These are phyloP conservation scores for Chaetomium olivaceum DNA, from an alignment of 2,329 filamentous ascomycete species.

Conservation along the genomic window DNA sequence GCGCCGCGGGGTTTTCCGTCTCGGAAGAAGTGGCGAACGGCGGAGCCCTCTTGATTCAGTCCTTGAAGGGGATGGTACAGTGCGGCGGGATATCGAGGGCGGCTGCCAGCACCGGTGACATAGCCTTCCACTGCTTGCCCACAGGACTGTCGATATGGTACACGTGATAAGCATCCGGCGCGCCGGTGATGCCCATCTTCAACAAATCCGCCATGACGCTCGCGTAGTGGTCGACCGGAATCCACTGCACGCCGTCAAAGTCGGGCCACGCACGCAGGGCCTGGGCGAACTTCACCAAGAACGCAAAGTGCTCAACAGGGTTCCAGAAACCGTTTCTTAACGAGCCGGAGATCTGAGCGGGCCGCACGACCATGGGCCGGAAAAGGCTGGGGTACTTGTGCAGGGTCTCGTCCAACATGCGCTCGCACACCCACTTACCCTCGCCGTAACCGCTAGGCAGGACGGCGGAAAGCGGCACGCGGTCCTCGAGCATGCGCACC, in stretches of 20 bases:
- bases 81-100: background rate
- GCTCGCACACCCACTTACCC: constrained; percentile 53
- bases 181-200: constrained; percentile 31
- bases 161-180: constrained; percentile 25
- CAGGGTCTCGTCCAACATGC: constrained; percentile 51
- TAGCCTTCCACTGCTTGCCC: constrained; percentile 34
- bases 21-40: background rate
- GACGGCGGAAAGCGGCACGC: constrained; percentile 42
- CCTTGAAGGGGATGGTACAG: background rate
- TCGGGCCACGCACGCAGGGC: constrained; percentile 45
- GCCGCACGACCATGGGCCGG: constrained; percentile 45
- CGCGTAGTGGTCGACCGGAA: constrained; percentile 43
- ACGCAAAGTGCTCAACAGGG: constrained; percentile 51
- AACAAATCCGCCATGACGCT: constrained; percentile 32
- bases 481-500: constrained; percentile 45
- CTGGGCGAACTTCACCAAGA: constrained; percentile 53
- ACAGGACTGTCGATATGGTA: constrained; percentile 38
- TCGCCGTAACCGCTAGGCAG: constrained; percentile 53
- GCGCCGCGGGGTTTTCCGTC: constrained; percentile 4
- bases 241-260: constrained; percentile 46
- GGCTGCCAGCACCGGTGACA: background rate
- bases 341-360: constrained; percentile 56
- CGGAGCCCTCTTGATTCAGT: constrained; percentile 8
- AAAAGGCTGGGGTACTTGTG: constrained; percentile 45
- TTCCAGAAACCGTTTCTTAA: constrained; percentile 56